Conservation (phyloP, 176 grass and related monocot genomes). For the Carex myosuroides region DNA sequence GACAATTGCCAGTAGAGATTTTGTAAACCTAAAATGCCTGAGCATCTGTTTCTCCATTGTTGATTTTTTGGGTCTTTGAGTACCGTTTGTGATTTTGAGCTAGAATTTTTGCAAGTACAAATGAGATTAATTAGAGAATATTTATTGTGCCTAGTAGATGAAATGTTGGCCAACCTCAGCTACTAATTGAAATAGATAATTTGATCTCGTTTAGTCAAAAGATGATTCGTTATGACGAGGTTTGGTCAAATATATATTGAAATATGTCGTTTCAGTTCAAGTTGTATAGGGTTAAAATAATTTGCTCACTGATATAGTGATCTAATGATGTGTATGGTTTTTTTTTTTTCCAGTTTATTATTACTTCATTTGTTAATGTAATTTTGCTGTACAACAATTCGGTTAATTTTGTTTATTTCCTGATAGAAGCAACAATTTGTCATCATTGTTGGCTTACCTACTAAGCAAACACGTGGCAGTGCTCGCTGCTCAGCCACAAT, state of each 20-base stretch:
- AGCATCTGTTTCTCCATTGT: slow-evolving; percentile 16
- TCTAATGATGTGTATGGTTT: neutral
- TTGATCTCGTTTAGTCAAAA: neutral
- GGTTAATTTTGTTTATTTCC: no score
- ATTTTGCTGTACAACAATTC: no score
- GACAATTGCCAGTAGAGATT: neutral
- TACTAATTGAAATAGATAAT: neutral
- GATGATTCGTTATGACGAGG: neutral
- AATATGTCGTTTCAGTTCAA: neutral
- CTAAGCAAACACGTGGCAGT: no score
- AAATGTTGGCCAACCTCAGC: slow-evolving; percentile 28
- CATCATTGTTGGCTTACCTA: neutral
- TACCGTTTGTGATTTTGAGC: neutral
- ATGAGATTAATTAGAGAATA: neutral
- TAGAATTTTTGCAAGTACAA: neutral
- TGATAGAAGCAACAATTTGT: neutral
- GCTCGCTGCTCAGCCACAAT: no score
- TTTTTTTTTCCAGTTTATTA: neutral
- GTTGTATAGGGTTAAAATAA: neutral
- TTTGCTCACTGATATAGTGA: neutral
- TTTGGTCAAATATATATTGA: neutral
- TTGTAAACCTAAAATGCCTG: neutral
- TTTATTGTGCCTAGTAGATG: slow-evolving; percentile 8
- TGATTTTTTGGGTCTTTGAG: neutral
- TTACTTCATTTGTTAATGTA: no score